Conservation (phyloP, 805 yeast genomes). For the Phaffomyces antillensis region DNA sequence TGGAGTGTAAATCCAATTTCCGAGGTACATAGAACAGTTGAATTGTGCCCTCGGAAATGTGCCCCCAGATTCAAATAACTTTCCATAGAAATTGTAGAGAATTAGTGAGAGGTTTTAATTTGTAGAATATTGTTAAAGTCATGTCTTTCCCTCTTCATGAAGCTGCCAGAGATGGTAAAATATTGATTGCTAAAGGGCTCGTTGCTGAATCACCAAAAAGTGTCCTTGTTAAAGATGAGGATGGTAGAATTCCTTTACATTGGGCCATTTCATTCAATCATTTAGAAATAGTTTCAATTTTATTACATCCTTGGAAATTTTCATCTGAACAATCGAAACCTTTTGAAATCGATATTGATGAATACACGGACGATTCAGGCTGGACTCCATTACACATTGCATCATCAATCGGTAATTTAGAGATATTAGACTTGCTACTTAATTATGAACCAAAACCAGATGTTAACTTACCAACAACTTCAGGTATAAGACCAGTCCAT, state of each 20-base stretch:
- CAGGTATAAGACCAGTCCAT: constrained; percentile 71
- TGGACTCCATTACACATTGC: constrained; percentile 90
- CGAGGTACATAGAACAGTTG: no score
- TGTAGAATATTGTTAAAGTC: not conserved
- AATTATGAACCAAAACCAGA: constrained; percentile 48
- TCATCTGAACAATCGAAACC: constrained; percentile 9
- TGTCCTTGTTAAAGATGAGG: constrained; percentile 50
- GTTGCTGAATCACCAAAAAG: constrained; percentile 38
- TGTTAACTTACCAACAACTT: constrained; percentile 51
- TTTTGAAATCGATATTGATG: constrained; percentile 57
- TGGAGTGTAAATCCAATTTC: not conserved
- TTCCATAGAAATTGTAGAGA: no score
- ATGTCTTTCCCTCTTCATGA: constrained; percentile 36
- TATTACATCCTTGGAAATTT: constrained; percentile 31
- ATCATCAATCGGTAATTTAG: constrained; percentile 59
- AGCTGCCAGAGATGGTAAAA: constrained; percentile 60
- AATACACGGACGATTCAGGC: constrained; percentile 62
- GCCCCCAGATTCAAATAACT: not conserved
- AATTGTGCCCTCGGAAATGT: not conserved
- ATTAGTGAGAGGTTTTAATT: no score
- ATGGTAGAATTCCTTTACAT: constrained; percentile 74
- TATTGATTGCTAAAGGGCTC: constrained; percentile 42
- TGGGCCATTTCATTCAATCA: constrained; percentile 78
- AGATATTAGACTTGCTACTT: constrained; percentile 44
- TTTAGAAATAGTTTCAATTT: constrained; percentile 40